These are phyloP conservation scores for Cordyceps tenuipes DNA, from an alignment of 2,329 filamentous ascomycete genomes.

Conservation along the genomic window DNA sequence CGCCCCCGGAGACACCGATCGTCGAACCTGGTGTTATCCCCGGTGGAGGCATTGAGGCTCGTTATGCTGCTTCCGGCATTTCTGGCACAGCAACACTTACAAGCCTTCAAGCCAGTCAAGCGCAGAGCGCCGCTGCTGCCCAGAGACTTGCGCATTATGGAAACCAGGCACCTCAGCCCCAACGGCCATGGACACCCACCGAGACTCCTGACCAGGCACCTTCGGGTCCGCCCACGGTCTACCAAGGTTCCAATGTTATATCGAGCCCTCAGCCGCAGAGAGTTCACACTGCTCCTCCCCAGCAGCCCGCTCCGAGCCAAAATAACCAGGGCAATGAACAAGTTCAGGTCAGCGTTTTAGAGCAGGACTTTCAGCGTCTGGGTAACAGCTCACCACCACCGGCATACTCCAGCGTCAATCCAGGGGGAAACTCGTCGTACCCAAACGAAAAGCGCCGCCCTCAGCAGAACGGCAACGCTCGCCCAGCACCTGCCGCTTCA, in stretches of 20 bases:
- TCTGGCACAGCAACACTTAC: constrained; percentile 76
- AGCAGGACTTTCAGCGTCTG: constrained; percentile 79
- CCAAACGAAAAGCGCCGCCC: constrained; percentile 69
- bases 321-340: constrained; percentile 18
- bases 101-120: constrained; percentile 53
- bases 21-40: constrained; percentile 62
- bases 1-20: constrained; percentile 86
- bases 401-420: constrained; percentile 79
- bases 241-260: constrained; percentile 75
- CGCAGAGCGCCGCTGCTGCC: constrained; percentile 68
- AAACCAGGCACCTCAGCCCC: constrained; percentile 26
- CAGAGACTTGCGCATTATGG: constrained; percentile 76
- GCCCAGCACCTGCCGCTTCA: constrained; percentile 19
- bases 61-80: constrained; percentile 86
- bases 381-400: constrained; percentile 80
- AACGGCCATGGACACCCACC: constrained; percentile 86
- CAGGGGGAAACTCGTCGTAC: constrained; percentile 49
- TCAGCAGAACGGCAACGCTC: constrained; percentile 20
- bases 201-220: constrained; percentile 79
- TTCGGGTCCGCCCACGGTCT: constrained; percentile 83
- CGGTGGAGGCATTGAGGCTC: constrained; percentile 77
- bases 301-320: constrained; percentile 22
- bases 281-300: constrained; percentile 35
- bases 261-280: constrained; percentile 38
- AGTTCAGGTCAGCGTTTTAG: constrained; percentile 62